Percentiles rank a stretch among this genome's conserved stretches.
These are phyloP conservation scores for Diaporthe sp. DNA, from an alignment of 2,329 filamentous ascomycete genomes.

Conservation along the genomic window DNA sequence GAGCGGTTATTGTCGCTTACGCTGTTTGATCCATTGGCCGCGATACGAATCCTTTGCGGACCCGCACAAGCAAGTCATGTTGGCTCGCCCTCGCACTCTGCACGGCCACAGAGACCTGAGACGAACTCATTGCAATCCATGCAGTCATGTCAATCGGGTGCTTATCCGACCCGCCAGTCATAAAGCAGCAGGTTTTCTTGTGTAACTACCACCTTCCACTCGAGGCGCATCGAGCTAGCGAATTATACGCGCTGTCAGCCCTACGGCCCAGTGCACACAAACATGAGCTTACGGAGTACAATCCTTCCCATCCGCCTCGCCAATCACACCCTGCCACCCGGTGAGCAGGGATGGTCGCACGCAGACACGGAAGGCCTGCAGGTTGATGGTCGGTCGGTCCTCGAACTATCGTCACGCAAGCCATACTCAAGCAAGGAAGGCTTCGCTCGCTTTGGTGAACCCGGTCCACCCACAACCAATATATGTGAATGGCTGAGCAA, in stretches of 20 bases:
- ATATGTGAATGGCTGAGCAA: conserved; percentile 19
- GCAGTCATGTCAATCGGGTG: not conserved
- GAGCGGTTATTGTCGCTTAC: conserved; percentile 3
- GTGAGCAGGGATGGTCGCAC: not conserved
- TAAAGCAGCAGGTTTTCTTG: not conserved
- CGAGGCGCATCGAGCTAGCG: conserved; percentile 2
- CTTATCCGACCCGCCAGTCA: conserved; percentile 12
- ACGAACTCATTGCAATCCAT: not conserved
- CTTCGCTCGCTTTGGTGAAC: not conserved
- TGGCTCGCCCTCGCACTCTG: not conserved
- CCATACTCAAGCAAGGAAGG: conserved; percentile 13
- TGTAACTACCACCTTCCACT: conserved; percentile 3
- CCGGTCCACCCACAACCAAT: not conserved
- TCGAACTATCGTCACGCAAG: conserved; percentile 13
- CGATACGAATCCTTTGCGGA: conserved; percentile 1
- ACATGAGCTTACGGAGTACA: conserved; percentile 23
- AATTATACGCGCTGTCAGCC: conserved; percentile 26
- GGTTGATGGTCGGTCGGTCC: not conserved
- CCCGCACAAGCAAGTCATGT: conserved; percentile 6
- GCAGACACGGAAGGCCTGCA: conserved; percentile 11
- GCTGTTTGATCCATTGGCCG: not conserved
- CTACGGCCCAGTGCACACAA: conserved; percentile 29
- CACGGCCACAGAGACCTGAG: not conserved
- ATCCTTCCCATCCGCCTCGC: conserved; percentile 18
- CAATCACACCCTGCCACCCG: conserved; percentile 15